Evolutionary conservation across 192 early-diverging fungal genomes (phyloP).

Genomic region (Entomortierella lignicola): DNA sequence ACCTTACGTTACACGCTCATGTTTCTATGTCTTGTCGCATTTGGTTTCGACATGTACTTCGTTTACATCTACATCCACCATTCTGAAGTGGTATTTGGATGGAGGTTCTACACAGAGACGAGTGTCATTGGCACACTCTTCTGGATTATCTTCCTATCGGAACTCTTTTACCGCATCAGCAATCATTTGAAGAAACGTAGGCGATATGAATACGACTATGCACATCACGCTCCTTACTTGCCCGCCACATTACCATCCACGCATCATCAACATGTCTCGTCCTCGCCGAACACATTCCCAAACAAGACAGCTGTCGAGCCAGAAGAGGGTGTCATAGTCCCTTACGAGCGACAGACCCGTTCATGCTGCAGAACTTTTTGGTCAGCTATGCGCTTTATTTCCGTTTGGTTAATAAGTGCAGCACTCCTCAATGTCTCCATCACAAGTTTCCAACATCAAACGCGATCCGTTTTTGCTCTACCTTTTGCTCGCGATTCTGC

Average conservation of each 20-base stretch:
- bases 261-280: neutral
- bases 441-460: neutral
- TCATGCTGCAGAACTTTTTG: neutral
- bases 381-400: slow-evolving; percentile 13
- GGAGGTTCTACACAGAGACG: slow-evolving; percentile 10
- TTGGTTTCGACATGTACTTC: slow-evolving; percentile 27
- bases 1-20: slow-evolving; percentile 7
- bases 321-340: neutral
- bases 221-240: neutral
- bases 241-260: neutral
- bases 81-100: slow-evolving; percentile 14
- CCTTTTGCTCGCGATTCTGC: slow-evolving; percentile 14
- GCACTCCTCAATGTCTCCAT: slow-evolving; percentile 5
- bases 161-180: slow-evolving; percentile 7
- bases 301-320: neutral
- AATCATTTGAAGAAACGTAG: neutral
- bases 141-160: slow-evolving; percentile 14
- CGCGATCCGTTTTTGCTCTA: slow-evolving; percentile 20
- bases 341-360: neutral
- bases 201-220: neutral
- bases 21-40: neutral
- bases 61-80: slow-evolving; percentile 16
- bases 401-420: neutral
- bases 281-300: neutral
- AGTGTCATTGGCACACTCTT: slow-evolving; percentile 9